Conservation (phyloP, 192 early-diverging fungal genomes). For the Backusella tarrabulga region DNA sequence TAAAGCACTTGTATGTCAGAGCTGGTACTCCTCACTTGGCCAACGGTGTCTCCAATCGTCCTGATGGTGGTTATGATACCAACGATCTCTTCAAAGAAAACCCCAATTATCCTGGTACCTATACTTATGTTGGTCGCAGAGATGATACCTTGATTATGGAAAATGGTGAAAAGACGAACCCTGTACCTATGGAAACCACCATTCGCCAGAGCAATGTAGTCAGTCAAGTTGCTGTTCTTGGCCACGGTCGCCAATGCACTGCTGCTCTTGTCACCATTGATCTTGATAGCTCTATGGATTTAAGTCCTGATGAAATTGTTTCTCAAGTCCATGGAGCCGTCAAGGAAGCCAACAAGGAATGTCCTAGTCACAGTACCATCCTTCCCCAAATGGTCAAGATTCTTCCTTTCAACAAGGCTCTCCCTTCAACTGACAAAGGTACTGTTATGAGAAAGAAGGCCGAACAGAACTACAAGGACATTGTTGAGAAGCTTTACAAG, state of each 20-base stretch:
- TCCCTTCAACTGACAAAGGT: conserved; percentile 32
- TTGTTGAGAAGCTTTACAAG: conserved; percentile 57
- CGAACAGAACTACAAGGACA: conserved; percentile 41
- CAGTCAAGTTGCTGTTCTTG: conserved; percentile 18
- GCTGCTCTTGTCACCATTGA: conserved; percentile 1
- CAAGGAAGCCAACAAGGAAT: conserved; percentile 21
- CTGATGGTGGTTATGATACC: conserved; percentile 22
- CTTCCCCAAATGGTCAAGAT: conserved; percentile 30
- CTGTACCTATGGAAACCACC: conserved; percentile 20
- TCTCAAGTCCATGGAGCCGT: conserved; percentile 19
- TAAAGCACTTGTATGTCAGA: conserved; percentile 13
- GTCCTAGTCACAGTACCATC: conserved; percentile 20
- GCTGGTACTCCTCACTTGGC: conserved; percentile 12
- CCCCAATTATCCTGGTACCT: conserved; percentile 5
- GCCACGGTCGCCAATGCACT: conserved; percentile 11
- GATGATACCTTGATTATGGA: conserved; percentile 20
- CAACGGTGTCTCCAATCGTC: conserved; percentile 8
- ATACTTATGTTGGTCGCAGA: conserved; percentile 16
- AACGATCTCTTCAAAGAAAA: conserved; percentile 22
- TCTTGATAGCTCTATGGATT: background rate
- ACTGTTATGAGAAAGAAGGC: conserved; percentile 39
- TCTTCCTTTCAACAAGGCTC: conserved; percentile 14
- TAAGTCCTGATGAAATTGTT: conserved; percentile 9
- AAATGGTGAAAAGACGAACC: conserved; percentile 39
- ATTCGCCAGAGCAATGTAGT: conserved; percentile 16